These are phyloP conservation scores for Termitomyces sp. DNA, from an alignment of 768 basidiomycete species.

Conservation along the genomic window DNA sequence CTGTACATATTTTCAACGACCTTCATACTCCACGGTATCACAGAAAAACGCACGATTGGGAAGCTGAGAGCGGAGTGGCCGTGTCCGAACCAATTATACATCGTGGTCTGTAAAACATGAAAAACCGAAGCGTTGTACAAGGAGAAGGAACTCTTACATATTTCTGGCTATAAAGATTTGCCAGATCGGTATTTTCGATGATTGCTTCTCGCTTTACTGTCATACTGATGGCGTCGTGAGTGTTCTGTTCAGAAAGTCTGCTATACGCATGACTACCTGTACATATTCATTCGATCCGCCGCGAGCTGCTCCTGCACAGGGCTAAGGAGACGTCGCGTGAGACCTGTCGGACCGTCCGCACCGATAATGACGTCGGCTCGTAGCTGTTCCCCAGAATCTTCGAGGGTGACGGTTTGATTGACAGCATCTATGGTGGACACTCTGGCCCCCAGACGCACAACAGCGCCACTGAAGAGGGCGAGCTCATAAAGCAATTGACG, in stretches of 20 bases:
- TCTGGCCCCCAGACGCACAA: conserved; percentile 27
- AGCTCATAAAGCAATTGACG: conserved; percentile 40
- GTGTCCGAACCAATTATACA: conserved; percentile 32
- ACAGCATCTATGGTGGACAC: conserved; percentile 26
- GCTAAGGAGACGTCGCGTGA: conserved; percentile 28
- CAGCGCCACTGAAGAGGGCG: conserved; percentile 38
- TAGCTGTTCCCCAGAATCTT: conserved; percentile 33
- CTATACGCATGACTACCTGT: conserved; percentile 29
- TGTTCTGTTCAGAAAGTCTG: background rate
- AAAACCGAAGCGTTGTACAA: background rate
- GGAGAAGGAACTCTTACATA: conserved; percentile 15
- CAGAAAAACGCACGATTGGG: conserved; percentile 21
- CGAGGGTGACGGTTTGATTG: conserved; percentile 26
- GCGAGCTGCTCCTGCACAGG: conserved; percentile 23
- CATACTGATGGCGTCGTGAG: conserved; percentile 22
- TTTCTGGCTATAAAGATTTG: conserved; percentile 20
- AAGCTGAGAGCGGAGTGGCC: conserved; percentile 24
- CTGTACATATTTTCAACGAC: conserved; percentile 20
- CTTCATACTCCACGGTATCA: background rate
- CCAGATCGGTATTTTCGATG: conserved; percentile 33
- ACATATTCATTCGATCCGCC: conserved; percentile 28
- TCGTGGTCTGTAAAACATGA: conserved; percentile 15
- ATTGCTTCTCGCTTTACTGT: conserved; percentile 34
- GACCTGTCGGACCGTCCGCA: conserved; percentile 45
- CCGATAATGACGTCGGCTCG: conserved; percentile 50